Percentiles rank a stretch among this genome's conserved stretches.
Evolutionary conservation across 2,329 filamentous ascomycete genomes (phyloP).

Genomic region (Fusarium sp.): DNA sequence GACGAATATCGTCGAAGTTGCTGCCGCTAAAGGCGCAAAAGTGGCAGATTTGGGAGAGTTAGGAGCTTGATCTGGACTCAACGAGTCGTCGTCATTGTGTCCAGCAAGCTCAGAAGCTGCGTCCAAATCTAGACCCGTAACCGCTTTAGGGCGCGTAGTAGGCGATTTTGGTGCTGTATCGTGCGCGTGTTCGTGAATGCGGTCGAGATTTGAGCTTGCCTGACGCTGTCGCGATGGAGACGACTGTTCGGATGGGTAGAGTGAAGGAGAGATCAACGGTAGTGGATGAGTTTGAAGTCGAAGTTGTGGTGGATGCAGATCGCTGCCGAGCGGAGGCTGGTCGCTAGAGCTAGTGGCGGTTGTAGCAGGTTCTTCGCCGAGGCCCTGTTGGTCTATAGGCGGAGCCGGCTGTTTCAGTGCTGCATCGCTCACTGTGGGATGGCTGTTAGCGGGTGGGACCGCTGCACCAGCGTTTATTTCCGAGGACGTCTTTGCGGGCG

Average conservation of each 20-base stretch:
- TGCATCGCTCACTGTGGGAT: slow-evolving; percentile 29
- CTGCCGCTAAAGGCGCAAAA: slow-evolving; percentile 27
- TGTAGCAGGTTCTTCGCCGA: slow-evolving; percentile 41
- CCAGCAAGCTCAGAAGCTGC: slow-evolving; percentile 36
- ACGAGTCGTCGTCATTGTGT: slow-evolving; percentile 46
- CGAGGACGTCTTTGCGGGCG: slow-evolving; percentile 26
- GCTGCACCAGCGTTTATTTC: slow-evolving; percentile 28
- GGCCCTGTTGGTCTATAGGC: slow-evolving; percentile 41
- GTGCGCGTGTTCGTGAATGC: slow-evolving; percentile 45
- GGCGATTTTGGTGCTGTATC: slow-evolving; percentile 26
- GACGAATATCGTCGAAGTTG: slow-evolving; percentile 58
- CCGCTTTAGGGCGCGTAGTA: slow-evolving; percentile 29
- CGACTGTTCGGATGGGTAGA: slow-evolving; percentile 34
- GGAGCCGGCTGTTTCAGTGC: slow-evolving; percentile 42
- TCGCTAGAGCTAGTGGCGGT: slow-evolving; percentile 44
- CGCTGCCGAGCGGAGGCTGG: slow-evolving; percentile 39
- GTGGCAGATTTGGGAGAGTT: slow-evolving; percentile 34
- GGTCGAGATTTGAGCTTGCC: slow-evolving; percentile 45
- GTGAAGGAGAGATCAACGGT: slow-evolving; percentile 37
- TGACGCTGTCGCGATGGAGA: slow-evolving; percentile 40
- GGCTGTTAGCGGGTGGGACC: slow-evolving; percentile 41
- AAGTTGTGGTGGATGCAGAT: slow-evolving; percentile 44
- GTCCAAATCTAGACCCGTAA: slow-evolving; percentile 39
- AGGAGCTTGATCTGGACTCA: slow-evolving; percentile 48
- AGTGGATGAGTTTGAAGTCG: slow-evolving; percentile 36